These are phyloP conservation scores for Leucosporidium creatinivorum DNA, from an alignment of 768 basidiomycete genomes.

Conservation along the genomic window DNA sequence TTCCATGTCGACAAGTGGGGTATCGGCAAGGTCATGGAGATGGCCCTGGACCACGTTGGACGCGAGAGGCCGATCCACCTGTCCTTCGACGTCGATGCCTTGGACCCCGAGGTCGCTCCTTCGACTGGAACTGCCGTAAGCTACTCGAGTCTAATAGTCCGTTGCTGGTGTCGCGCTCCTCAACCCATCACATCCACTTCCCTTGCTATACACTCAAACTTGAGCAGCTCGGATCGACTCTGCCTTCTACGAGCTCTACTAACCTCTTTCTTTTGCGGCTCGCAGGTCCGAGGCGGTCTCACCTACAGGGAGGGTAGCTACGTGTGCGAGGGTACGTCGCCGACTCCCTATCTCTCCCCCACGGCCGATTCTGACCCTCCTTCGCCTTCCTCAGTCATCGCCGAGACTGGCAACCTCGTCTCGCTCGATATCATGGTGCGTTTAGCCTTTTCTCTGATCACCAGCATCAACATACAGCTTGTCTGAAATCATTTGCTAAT, in stretches of 20 bases:
- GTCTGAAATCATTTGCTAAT: conserved; percentile 58
- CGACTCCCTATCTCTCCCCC: neutral
- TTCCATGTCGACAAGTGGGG: conserved; percentile 62
- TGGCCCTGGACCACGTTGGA: conserved; percentile 85
- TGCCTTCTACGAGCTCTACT: conserved; percentile 17
- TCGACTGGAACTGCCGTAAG: conserved; percentile 84
- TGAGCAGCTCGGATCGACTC: neutral
- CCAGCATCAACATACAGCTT: no score
- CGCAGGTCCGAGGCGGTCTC: conserved; percentile 86
- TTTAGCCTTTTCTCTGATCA: neutral
- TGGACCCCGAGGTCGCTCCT: conserved; percentile 88
- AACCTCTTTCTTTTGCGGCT: conserved; percentile 16
- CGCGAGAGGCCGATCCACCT: conserved; percentile 82
- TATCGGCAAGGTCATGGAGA: conserved; percentile 73
- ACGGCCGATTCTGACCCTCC: conserved; percentile 70
- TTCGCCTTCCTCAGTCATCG: conserved; percentile 57
- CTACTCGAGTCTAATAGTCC: neutral
- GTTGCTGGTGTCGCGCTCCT: neutral
- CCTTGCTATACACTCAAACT: no score
- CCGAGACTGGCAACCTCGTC: conserved; percentile 85
- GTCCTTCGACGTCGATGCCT: conserved; percentile 72
- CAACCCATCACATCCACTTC: no score
- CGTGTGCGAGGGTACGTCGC: conserved; percentile 69
- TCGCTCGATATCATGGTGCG: conserved; percentile 87
- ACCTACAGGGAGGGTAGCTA: conserved; percentile 99